phyloP scores from a whole-genome alignment of 768 basidiomycete genomes.

The Leccinum rimulosum region DNA sequence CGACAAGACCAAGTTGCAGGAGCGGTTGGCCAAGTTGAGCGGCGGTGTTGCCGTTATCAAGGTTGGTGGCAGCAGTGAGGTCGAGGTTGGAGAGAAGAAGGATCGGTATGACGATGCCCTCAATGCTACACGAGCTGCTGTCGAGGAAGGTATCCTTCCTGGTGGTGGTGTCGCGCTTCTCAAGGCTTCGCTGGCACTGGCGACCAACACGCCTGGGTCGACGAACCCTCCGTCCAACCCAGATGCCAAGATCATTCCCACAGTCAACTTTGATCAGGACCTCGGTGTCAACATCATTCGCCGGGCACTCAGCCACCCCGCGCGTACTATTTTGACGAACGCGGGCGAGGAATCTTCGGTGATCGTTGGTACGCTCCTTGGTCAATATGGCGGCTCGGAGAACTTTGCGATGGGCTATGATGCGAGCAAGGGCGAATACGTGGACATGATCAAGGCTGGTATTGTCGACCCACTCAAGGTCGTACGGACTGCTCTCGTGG shows the following conservation, averaged over 20 bases:
- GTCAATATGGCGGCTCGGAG: conserved; percentile 65
- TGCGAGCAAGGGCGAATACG: conserved; percentile 86
- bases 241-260: conserved; percentile 68
- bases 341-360: conserved; percentile 94
- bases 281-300: conserved; percentile 93
- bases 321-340: conserved; percentile 87
- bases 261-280: conserved; percentile 94
- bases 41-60: conserved; percentile 99
- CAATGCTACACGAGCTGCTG: conserved; percentile 95
- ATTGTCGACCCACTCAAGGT: conserved; percentile 98
- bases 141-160: conserved; percentile 97
- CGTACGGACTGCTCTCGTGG: conserved; percentile 87
- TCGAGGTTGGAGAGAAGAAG: conserved; percentile 99
- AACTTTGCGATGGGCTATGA: conserved; percentile 90
- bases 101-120: conserved; percentile 96
- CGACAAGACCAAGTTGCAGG: conserved; percentile 93
- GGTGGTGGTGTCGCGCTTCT: conserved; percentile 94
- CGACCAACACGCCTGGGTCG: conserved; percentile 50
- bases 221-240: conserved; percentile 48
- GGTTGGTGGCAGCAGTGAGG: conserved; percentile 90
- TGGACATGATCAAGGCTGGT: conserved; percentile 91
- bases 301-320: conserved; percentile 78
- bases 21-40: conserved; percentile 92
- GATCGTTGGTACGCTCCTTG: conserved; percentile 83
- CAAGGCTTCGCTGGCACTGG: conserved; percentile 74